A percentile compares a stretch with the other conserved stretches of the same genome.
Conservation (phyloP, 495 filamentous ascomycete species). For the Amphirosellinia nigrospora region DNA sequence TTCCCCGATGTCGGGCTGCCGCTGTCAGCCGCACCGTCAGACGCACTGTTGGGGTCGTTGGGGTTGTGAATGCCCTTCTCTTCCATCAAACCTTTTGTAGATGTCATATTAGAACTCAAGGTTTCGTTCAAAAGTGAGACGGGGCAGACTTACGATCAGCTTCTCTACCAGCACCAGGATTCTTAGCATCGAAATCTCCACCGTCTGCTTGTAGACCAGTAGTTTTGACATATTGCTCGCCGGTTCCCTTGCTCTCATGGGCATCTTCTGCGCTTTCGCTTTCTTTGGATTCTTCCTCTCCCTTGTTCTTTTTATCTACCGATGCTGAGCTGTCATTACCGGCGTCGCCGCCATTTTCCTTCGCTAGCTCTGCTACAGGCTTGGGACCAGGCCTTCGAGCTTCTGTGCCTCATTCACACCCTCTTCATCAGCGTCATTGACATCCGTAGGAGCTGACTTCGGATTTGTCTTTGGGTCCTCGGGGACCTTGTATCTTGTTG, state of each 20-base stretch:
- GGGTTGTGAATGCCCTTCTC: slow-evolving; percentile 46
- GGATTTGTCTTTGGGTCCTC: slow-evolving; percentile 41
- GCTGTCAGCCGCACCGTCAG: slow-evolving; percentile 32
- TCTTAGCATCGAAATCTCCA: slow-evolving; percentile 64
- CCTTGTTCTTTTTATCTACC: slow-evolving; percentile 6
- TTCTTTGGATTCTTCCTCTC: slow-evolving; percentile 7
- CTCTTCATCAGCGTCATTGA: slow-evolving; percentile 42
- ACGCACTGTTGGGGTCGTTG: slow-evolving; percentile 35
- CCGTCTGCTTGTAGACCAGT: slow-evolving; percentile 60
- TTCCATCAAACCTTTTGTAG: slow-evolving; percentile 47
- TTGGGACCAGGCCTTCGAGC: slow-evolving; percentile 49
- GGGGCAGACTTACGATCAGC: slow-evolving; percentile 63
- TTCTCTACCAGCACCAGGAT: slow-evolving; percentile 67
- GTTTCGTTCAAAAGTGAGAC: not conserved
- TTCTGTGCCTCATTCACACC: slow-evolving; percentile 39
- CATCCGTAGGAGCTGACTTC: slow-evolving; percentile 34
- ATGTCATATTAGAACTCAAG: not conserved
- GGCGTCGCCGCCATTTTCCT: slow-evolving; percentile 51
- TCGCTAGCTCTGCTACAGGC: slow-evolving; percentile 48
- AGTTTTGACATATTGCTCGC: slow-evolving; percentile 60
- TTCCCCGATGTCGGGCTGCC: slow-evolving; percentile 24
- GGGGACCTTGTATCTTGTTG: slow-evolving; percentile 46
- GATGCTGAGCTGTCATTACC: slow-evolving; percentile 25
- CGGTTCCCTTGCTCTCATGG: slow-evolving; percentile 51
- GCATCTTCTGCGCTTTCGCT: slow-evolving; percentile 41